Evolutionary conservation across 352 stramenopile species (phyloP).

Genomic region (Blastocystis sp.): DNA sequence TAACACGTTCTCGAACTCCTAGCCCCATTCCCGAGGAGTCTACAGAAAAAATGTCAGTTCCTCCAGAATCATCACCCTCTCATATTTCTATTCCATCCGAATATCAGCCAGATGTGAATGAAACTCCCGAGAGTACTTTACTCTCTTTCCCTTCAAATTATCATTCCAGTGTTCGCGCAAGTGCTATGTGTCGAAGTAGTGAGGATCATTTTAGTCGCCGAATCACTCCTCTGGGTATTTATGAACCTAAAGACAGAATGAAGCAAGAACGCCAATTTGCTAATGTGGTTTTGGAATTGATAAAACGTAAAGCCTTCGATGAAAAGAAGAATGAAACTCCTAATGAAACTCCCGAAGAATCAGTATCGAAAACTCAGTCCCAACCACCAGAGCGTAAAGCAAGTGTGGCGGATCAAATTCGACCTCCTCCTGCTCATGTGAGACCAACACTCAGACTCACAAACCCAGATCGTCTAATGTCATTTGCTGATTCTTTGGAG

Average conservation of each 20-base stretch:
- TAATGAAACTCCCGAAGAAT: background rate
- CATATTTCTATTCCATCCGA: background rate
- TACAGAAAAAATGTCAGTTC: background rate
- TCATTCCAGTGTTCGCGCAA: background rate
- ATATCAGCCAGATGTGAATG: background rate
- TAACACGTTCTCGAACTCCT: conserved; percentile 22
- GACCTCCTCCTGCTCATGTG: background rate
- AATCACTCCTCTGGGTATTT: conserved; percentile 49
- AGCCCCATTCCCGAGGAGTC: conserved; percentile 38
- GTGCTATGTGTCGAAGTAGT: background rate
- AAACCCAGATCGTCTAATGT: conserved; percentile 26
- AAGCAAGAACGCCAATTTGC: conserved; percentile 49
- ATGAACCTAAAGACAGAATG: conserved; percentile 35
- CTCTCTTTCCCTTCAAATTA: background rate
- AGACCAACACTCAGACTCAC: background rate
- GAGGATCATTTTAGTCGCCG: conserved; percentile 18
- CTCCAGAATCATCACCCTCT: background rate
- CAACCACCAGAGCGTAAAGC: background rate
- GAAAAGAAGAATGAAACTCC: background rate
- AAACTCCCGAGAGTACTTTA: background rate
- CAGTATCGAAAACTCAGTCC: background rate
- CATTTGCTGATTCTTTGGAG: background rate
- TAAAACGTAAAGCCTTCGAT: background rate
- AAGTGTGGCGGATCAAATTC: conserved; percentile 22
- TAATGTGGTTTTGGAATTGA: conserved; percentile 10